Evolutionary conservation across 2,329 filamentous ascomycete species (phyloP), one percentile per base, ranked within the genome.

Genomic region (Calonectria henricotiae): DNA sequence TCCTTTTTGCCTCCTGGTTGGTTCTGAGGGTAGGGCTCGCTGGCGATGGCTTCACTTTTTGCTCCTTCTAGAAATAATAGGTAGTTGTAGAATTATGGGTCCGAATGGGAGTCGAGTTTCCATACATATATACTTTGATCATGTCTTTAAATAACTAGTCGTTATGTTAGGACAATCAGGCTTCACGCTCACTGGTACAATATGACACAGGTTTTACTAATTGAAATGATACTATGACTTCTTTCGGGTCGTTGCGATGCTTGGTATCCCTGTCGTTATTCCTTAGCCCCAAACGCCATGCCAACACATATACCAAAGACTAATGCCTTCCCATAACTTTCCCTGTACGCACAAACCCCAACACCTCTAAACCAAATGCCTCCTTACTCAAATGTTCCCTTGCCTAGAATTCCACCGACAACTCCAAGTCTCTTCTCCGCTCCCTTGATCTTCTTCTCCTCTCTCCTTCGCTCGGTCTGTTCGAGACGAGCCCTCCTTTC

Each of bases 321-420:
- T 20, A 44, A 41, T 37, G 37, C 35, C 46, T 20, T 30, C 51
- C 39, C 23, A 39, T 32, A 30, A 37, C 41, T 65, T 32, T 72
- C 69, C 20, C 63, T 25, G 44, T 43, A 39, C 30, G 35, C 12
- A 61, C 60, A 46, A 23, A 47, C 23, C 61, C 44, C 58, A 75
- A 75, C 71, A 60, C 71, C 71, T 66, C 30, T 23, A 67, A 55
- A 61, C 23, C 27, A 51, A 44, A 66, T 66, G 35, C 27, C n/a
- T n/a, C 49, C 30, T 76, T 73, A 83, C 73, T 80, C 81, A 79
- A 84, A 84, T 1, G 80, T 79, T 20, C 90, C 90, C 37, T 82
- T 84, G 0, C 87, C 88, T 81, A 92, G 86, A 71, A 92, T 76
- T 1, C 89, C 89, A 6, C 89, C 88, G 0, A 92, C 88, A 17